Evolutionary conservation across 2,329 filamentous ascomycete species (phyloP).

Genomic region (Hyphodiscus sp.): DNA sequence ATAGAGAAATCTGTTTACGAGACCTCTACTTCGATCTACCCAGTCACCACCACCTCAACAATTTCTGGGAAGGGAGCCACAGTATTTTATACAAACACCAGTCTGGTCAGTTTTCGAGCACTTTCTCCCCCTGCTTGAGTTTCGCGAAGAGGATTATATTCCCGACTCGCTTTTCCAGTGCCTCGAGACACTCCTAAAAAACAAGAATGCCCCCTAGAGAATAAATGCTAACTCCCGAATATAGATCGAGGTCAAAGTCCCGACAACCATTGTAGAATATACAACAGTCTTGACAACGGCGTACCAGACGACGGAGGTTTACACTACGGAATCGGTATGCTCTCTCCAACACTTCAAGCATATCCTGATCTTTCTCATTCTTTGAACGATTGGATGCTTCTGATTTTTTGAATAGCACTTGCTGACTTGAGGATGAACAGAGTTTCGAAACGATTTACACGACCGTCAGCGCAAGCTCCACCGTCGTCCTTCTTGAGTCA

Average conservation of each 20-base stretch:
- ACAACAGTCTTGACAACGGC: conserved; percentile 32
- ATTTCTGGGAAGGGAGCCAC: conserved; percentile 36
- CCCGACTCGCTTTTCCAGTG: neutral
- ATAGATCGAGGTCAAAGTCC: conserved; percentile 17
- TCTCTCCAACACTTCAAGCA: neutral
- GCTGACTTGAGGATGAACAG: conserved; percentile 16
- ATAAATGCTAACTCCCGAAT: no score
- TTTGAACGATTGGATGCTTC: conserved; percentile 3
- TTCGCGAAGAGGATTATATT: neutral
- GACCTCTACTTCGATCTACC: conserved; percentile 37
- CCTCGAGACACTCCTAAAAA: no score
- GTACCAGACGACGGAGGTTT: conserved; percentile 22
- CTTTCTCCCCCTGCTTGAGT: no score
- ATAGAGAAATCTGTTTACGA: conserved; percentile 28
- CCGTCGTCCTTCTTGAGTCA: conserved; percentile 36
- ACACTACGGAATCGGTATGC: neutral
- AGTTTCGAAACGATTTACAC: conserved; percentile 30
- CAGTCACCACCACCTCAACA: conserved; percentile 40
- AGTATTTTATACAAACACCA: conserved; percentile 24
- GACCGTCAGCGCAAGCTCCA: conserved; percentile 38
- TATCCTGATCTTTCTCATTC: neutral
- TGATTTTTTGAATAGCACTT: neutral
- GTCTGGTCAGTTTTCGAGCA: neutral
- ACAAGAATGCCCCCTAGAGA: no score
- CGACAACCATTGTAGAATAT: conserved; percentile 28